These are phyloP conservation scores for Leccinum subgranulosum DNA, from an alignment of 768 basidiomycete species.

Conservation along the genomic window DNA sequence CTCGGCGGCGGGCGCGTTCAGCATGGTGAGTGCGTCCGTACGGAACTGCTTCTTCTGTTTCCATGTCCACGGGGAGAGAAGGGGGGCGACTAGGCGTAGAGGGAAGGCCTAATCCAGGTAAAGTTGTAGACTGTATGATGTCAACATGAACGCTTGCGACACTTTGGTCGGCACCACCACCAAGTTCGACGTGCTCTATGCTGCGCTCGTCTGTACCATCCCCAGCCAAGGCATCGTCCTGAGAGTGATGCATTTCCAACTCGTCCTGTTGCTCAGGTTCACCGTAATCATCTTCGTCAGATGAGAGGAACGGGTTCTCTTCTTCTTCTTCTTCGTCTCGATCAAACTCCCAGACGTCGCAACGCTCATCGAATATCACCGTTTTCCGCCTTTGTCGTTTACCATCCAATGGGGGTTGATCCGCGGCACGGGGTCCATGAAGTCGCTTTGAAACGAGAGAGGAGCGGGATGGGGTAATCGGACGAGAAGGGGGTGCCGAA, in stretches of 20 bases:
- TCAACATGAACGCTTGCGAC: slow-evolving; percentile 72
- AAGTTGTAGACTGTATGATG: slow-evolving; percentile 46
- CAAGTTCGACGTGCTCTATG: slow-evolving; percentile 44
- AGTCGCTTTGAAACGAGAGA: slow-evolving; percentile 70
- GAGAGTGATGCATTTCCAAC: slow-evolving; percentile 11
- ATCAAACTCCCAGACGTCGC: slow-evolving; percentile 82
- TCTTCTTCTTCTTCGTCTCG: slow-evolving; percentile 57
- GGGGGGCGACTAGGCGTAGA: slow-evolving; percentile 37
- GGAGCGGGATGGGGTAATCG: slow-evolving; percentile 45
- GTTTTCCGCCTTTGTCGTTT: slow-evolving; percentile 65
- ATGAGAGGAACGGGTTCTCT: slow-evolving; percentile 44
- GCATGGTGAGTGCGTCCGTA: slow-evolving; percentile 63
- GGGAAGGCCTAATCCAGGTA: slow-evolving; percentile 25
- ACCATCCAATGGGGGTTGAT: slow-evolving; percentile 27
- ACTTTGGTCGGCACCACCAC: slow-evolving; percentile 47
- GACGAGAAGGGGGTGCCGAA: slow-evolving; percentile 41
- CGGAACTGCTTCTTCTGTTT: slow-evolving; percentile 62
- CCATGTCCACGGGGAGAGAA: slow-evolving; percentile 47
- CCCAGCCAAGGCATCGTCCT: not conserved
- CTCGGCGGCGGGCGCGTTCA: slow-evolving; percentile 42
- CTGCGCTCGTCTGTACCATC: slow-evolving; percentile 13
- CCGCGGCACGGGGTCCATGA: slow-evolving; percentile 69
- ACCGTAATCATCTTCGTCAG: slow-evolving; percentile 33
- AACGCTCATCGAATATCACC: slow-evolving; percentile 75
- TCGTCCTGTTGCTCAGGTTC: slow-evolving; percentile 13